Evolutionary conservation across 148 eudicot genomes (phyloP), one percentile per base, ranked within the genome.

Genomic region (Arbutus unedo): DNA sequence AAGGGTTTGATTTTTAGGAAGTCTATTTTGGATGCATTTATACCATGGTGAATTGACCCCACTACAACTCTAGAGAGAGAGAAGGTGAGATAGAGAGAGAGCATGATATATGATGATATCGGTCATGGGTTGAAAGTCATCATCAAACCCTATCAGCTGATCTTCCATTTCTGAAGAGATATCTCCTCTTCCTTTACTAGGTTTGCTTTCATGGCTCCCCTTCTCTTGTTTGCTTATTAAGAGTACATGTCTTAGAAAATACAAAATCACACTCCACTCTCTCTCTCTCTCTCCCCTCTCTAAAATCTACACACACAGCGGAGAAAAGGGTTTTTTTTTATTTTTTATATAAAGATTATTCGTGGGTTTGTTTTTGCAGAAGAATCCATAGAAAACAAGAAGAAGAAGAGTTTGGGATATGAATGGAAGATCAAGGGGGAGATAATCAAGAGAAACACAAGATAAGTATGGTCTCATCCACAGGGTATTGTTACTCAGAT

Each of bases 11-110:
- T 78, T 82, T 73, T 23, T 85, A 67, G 86, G 85, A 82, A 85
- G 82, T 76, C 89, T 89, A 67, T 83, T 87, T 82, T 84, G 90
- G 87, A 86, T 76, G 83, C 72, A 87, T 80, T 78, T 75, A 80
- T 80, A 78, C 51, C 76, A 76, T 64, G 60, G 60, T 82, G 81
- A 81, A 77, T 84, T 82, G 87, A 82, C 87, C 84, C 81, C 82
- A 80, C 82, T 78, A 78, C 47, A 23, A n/a, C 50, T 3, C 44
- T 48, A 59, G 21, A 49, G 31, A 51, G 67, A 50, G 31, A 68
- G 83, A 78, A 31, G 72, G 44, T 59, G 67, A 77, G 57, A 62
- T 25, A 66, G 84, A 77, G 57, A 73, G 45, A 31, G 57, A 55
- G 60, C 44, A n/a, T 50, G 38, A 59, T 74, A 57, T 23, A 80